These are phyloP conservation scores for Nakazawaea populi DNA, from an alignment of 805 yeast species.

Conservation along the genomic window DNA sequence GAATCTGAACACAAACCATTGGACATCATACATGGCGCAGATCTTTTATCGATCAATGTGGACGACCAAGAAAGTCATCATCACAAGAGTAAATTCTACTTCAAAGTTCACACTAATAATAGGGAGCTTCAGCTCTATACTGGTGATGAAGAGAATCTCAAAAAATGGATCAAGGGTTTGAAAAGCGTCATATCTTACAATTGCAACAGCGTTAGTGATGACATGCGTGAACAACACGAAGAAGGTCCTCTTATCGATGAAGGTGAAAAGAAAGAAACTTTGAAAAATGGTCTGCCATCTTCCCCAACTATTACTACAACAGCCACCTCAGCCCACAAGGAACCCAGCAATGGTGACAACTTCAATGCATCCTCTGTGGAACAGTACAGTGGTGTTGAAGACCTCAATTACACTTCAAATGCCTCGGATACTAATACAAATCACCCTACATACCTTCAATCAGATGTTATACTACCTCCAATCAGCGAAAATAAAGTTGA, in stretches of 20 bases:
- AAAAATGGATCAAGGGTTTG: constrained; percentile 9
- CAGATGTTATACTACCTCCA: constrained; percentile 1
- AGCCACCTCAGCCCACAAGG: not conserved
- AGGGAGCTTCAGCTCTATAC: constrained; percentile 14
- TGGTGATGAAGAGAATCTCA: constrained; percentile 11
- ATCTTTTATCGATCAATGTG: constrained; percentile 17
- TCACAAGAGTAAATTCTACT: constrained; percentile 4
- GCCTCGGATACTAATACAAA: constrained; percentile 10
- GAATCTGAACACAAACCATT: constrained; percentile 31
- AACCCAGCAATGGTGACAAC: not conserved
- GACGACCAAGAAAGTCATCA: constrained; percentile 10
- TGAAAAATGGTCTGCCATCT: not conserved
- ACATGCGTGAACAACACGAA: not conserved
- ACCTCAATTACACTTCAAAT: constrained; percentile 9
- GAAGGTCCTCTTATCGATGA: not conserved
- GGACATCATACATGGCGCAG: constrained; percentile 23
- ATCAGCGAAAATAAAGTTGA: constrained; percentile 8
- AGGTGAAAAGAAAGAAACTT: not conserved
- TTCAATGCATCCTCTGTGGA: constrained; percentile 10
- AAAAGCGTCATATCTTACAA: constrained; percentile 10
- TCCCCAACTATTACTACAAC: not conserved
- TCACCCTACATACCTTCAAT: not conserved
- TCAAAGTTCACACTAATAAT: constrained; percentile 10
- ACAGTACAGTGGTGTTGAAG: constrained; percentile 12
- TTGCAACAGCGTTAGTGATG: not conserved